Percentiles rank a stretch among this genome's conserved stretches.
Conservation (phyloP, 2,329 filamentous ascomycete species). For the Pestalotiopsis sp. region DNA sequence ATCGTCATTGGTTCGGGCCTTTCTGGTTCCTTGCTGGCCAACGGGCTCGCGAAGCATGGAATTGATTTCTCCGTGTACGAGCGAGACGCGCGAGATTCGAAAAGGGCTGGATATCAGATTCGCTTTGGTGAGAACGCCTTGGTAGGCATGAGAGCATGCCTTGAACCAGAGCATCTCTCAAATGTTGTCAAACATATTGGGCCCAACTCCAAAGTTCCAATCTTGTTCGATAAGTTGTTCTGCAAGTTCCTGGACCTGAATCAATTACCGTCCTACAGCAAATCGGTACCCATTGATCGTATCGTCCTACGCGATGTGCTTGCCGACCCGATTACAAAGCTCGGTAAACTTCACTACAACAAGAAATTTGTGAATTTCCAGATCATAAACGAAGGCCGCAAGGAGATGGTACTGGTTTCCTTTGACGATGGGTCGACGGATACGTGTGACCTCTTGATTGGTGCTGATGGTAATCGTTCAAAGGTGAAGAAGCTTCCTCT, state of each 20-base stretch:
- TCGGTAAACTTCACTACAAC: constrained; percentile 14
- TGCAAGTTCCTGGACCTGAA: constrained; percentile 16
- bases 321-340: constrained; percentile 13
- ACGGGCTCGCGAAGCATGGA: constrained; percentile 18
- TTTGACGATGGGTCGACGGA: constrained; percentile 16
- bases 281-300: constrained; percentile 20
- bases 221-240: constrained; percentile 13
- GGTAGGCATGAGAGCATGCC: constrained; percentile 20
- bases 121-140: constrained; percentile 19
- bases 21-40: constrained; percentile 20
- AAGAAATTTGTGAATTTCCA: constrained; percentile 18
- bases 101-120: constrained; percentile 22
- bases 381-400: constrained; percentile 6
- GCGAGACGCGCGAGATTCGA: constrained; percentile 8
- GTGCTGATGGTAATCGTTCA: constrained; percentile 16
- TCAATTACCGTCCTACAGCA: constrained; percentile 18
- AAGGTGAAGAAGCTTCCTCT: constrained; percentile 5
- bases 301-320: constrained; percentile 18
- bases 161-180: constrained; percentile 9
- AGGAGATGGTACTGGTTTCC: constrained; percentile 10
- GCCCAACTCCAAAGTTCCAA: constrained; percentile 12
- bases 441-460: constrained; percentile 21
- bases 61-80: constrained; percentile 20
- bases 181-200: constrained; percentile 7
- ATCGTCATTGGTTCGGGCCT: constrained; percentile 24